Conservation (phyloP, 2,329 filamentous ascomycete species). For the Rutstroemia sp. region DNA sequence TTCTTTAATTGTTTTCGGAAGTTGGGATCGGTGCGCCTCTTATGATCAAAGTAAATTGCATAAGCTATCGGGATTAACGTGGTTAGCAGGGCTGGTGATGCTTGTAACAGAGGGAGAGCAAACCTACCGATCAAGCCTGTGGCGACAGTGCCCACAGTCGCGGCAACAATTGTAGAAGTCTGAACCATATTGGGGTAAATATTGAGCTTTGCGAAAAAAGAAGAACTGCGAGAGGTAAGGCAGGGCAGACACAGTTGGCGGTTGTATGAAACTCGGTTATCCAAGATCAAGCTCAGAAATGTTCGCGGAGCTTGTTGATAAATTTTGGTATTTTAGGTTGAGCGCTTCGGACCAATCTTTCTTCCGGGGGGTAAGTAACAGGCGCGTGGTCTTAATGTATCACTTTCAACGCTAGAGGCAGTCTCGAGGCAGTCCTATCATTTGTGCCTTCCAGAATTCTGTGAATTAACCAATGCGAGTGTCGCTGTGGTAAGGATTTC, state of each 20-base stretch:
- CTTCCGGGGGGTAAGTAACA: neutral
- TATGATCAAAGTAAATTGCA: conserved; percentile 61
- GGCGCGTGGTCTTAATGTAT: neutral
- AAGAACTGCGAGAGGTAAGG: neutral
- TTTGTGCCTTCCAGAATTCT: too few relatives aligned
- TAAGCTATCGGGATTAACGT: conserved; percentile 42
- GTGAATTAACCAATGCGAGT: too few relatives aligned
- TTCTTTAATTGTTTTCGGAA: conserved; percentile 64
- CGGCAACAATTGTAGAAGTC: conserved; percentile 49
- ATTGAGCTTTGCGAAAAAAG: neutral
- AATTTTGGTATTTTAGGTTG: conserved; percentile 11
- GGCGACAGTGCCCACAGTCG: conserved; percentile 52
- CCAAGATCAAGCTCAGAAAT: conserved; percentile 9
- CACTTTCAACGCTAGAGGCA: too few relatives aligned
- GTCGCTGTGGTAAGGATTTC: too few relatives aligned
- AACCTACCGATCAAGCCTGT: conserved; percentile 50
- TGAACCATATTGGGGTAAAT: conserved; percentile 36
- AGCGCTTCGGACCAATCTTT: conserved; percentile 8
- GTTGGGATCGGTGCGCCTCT: conserved; percentile 54
- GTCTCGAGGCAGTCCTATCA: too few relatives aligned
- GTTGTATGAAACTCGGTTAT: conserved; percentile 1
- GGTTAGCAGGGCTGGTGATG: conserved; percentile 14
- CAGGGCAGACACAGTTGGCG: conserved; percentile 1
- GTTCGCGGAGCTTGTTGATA: conserved; percentile 10
- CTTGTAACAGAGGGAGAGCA: neutral